Evolutionary conservation across 805 yeast genomes (phyloP), one percentile per base, ranked within the genome.

Genomic region (Ogataea pilisensis): DNA sequence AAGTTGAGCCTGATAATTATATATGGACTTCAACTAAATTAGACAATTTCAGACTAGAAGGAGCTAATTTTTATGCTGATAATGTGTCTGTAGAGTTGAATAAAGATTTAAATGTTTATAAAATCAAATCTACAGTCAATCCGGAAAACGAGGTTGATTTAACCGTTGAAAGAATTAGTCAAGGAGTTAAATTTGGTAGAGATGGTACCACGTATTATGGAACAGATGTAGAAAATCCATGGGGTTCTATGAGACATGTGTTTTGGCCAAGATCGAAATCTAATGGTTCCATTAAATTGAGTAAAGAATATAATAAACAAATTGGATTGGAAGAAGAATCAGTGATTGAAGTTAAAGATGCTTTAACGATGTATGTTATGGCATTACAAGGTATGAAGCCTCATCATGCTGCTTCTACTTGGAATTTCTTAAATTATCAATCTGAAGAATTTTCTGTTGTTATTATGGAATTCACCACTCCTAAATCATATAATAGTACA

Each of bases 301-400:
- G 56, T 27, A 53, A 43, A 41, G 54, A 51, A 45, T 39, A 45
- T 21, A 37, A 47, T 18, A 48, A 49, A 11, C 31, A 29, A 29
- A 5, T 29, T 14, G 11, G 11, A 14, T 49, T 45, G 9, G 32
- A 19, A 13, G 30, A 43, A 14, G 51, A 51, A 39, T 39, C 40
- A 28, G 29, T 22, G 2, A 34, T 57, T 20, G 42, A 41, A 11
- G 60, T 76, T 38, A 38, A 45, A 13, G 60, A 70, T 31, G 80
- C 78, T 29, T 61, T 56, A 41, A 65, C 88, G 37, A 85, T 93
- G 95, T 90, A 80, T 59, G 96, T 91, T 39, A 82, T 86, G 91
- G 99, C 99, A 6, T 69, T 88, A 52, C 99, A 93, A 70, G 98
- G 98, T 46, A 90, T 93, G 98, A 93, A 93, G 65, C 99, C 99